Conservation (phyloP, 1,139 yeast genomes). For the Kodamaea sp. region DNA sequence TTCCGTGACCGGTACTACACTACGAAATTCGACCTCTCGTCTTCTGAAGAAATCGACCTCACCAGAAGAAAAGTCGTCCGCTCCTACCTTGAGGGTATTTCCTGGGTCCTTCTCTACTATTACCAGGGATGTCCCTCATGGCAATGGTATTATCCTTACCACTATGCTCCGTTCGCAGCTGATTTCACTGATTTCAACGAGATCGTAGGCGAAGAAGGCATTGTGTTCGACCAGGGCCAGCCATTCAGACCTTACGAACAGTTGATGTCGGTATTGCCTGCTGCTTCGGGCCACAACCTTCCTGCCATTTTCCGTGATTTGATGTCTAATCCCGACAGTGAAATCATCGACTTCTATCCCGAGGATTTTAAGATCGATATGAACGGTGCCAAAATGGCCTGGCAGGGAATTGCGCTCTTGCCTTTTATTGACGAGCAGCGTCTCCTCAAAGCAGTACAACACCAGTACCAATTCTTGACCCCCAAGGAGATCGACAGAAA, state of each 20-base stretch:
- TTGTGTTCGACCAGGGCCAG: slow-evolving; percentile 65
- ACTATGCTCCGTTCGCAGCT: slow-evolving; percentile 95
- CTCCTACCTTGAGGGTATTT: slow-evolving; percentile 87
- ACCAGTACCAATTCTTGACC: slow-evolving; percentile 62
- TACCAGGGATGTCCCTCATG: slow-evolving; percentile 98
- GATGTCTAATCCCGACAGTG: slow-evolving; percentile 80
- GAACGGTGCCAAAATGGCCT: slow-evolving; percentile 93
- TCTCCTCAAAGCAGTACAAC: slow-evolving; percentile 64
- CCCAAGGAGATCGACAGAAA: slow-evolving; percentile 74
- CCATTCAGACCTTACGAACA: slow-evolving; percentile 96
- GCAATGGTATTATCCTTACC: slow-evolving; percentile 98
- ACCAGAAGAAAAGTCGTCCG: slow-evolving; percentile 63
- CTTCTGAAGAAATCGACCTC: slow-evolving; percentile 55
- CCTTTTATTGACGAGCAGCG: slow-evolving; percentile 90
- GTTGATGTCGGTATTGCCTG: slow-evolving; percentile 95
- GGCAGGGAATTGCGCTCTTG: slow-evolving; percentile 91
- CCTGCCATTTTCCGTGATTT: slow-evolving; percentile 83
- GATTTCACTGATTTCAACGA: slow-evolving; percentile 65
- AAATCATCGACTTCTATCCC: slow-evolving; percentile 89
- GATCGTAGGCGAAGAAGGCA: slow-evolving; percentile 51
- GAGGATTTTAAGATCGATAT: slow-evolving; percentile 86
- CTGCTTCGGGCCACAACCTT: slow-evolving; percentile 89
- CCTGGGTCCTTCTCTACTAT: slow-evolving; percentile 92
- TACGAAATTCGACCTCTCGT: slow-evolving; percentile 64
- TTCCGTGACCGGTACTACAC: slow-evolving; percentile 80